Evolutionary conservation across 78 protist species (phyloP).

Genomic region (Paratrimastix pyriformis): DNA sequence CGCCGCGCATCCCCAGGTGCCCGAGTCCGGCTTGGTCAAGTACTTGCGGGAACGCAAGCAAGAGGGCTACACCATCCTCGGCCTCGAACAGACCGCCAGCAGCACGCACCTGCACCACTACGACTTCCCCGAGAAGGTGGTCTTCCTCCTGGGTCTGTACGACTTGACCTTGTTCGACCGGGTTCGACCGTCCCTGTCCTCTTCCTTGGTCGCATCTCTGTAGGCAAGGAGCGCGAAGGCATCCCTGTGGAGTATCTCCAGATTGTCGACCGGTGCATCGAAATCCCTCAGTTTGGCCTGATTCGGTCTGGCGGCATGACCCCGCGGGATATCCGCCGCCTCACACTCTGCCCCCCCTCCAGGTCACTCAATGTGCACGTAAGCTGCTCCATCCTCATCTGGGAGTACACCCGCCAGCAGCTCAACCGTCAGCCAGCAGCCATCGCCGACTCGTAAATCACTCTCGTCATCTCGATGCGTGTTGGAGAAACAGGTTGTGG

Average conservation of each 20-base stretch:
- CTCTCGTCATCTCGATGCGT: background rate
- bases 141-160: slow-evolving; percentile 45
- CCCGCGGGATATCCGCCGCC: too few relatives aligned
- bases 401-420: slow-evolving; percentile 46
- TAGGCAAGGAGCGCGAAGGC: slow-evolving; percentile 37
- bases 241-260: slow-evolving; percentile 39
- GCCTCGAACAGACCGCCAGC: slow-evolving; percentile 58
- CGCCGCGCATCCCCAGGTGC: slow-evolving; percentile 12
- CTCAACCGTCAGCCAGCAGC: background rate
- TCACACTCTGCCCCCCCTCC: too few relatives aligned
- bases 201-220: too few relatives aligned
- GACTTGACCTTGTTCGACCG: background rate
- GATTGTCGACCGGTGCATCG: slow-evolving; percentile 52
- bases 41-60: background rate
- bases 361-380: slow-evolving; percentile 65
- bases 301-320: too few relatives aligned
- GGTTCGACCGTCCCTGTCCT: background rate
- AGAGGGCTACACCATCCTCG: slow-evolving; percentile 52
- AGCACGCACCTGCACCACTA: background rate
- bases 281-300: slow-evolving; percentile 69
- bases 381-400: slow-evolving; percentile 29
- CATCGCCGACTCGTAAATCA: background rate
- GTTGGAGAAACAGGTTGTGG: background rate
- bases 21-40: background rate
- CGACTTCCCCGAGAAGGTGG: slow-evolving; percentile 28